Conservation (phyloP, 768 basidiomycete species). For the Xerocomus brunneocitrinus region DNA sequence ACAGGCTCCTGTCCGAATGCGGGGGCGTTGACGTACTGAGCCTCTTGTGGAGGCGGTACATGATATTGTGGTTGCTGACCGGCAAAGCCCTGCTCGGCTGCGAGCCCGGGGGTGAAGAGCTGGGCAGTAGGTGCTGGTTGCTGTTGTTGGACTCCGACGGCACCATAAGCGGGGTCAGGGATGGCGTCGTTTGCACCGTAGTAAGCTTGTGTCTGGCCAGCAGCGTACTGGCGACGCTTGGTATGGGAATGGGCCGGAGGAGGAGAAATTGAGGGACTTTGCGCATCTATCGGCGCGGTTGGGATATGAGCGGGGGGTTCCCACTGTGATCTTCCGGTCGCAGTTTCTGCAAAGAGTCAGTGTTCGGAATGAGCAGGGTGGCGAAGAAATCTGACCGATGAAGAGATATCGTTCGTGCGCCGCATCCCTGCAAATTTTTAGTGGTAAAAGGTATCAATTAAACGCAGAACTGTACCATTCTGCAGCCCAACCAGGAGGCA, state of each 20-base stretch:
- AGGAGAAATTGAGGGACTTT: slow-evolving; percentile 43
- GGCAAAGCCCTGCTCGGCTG: slow-evolving; percentile 62
- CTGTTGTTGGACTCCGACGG: slow-evolving; percentile 29
- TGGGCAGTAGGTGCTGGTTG: slow-evolving; percentile 42
- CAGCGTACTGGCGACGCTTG: slow-evolving; percentile 90
- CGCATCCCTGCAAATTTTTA: slow-evolving; percentile 57
- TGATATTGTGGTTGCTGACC: slow-evolving; percentile 51
- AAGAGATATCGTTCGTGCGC: slow-evolving; percentile 81
- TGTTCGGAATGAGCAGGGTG: slow-evolving; percentile 2
- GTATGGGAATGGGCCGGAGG: slow-evolving; percentile 39
- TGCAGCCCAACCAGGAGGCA: slow-evolving; percentile 90
- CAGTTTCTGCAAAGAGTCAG: slow-evolving; percentile 56
- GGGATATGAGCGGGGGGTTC: slow-evolving; percentile 57
- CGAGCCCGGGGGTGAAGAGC: slow-evolving; percentile 84
- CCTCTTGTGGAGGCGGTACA: slow-evolving; percentile 39
- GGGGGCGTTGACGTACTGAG: slow-evolving; percentile 44
- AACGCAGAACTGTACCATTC: slow-evolving; percentile 62
- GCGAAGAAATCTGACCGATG: slow-evolving; percentile 58
- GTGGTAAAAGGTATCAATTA: neutral
- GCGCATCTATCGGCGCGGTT: slow-evolving; percentile 36
- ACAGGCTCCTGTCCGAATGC: slow-evolving; percentile 41
- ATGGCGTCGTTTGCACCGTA: slow-evolving; percentile 50
- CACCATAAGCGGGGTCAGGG: slow-evolving; percentile 44
- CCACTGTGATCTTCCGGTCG: slow-evolving; percentile 85
- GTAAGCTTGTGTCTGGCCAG: slow-evolving; percentile 89